These are phyloP conservation scores for Pseudocercospora fuligena DNA, from an alignment of 2,329 filamentous ascomycete species.

Conservation along the genomic window DNA sequence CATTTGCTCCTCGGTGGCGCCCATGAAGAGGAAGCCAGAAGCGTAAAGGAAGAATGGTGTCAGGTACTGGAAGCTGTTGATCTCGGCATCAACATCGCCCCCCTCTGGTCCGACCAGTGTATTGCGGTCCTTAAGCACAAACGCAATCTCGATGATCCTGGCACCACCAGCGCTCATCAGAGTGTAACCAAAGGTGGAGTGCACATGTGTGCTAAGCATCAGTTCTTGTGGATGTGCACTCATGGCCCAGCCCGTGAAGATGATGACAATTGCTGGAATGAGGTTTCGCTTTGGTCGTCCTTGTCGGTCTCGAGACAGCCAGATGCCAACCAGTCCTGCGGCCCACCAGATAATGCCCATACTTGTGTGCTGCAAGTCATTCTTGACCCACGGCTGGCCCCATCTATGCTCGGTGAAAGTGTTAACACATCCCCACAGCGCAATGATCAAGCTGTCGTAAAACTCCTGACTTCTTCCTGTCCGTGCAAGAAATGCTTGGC, in stretches of 20 bases:
- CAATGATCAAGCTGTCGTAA: constrained; percentile 89
- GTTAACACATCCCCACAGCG: constrained; percentile 94
- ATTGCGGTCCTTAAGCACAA: constrained; percentile 76
- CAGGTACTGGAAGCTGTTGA: constrained; percentile 57
- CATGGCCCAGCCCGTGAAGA: constrained; percentile 96
- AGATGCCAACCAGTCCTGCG: constrained; percentile 86
- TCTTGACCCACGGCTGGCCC: constrained; percentile 86
- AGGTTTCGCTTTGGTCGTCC: constrained; percentile 90
- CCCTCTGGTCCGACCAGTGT: constrained; percentile 36
- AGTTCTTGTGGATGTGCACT: constrained; percentile 85
- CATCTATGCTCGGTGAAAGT: constrained; percentile 97
- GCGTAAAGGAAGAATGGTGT: constrained; percentile 72
- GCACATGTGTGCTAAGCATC: constrained; percentile 83
- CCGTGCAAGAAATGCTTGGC: constrained; percentile 82
- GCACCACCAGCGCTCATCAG: constrained; percentile 87
- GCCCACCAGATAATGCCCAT: constrained; percentile 99
- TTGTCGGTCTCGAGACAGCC: constrained; percentile 83
- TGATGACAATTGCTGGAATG: constrained; percentile 86
- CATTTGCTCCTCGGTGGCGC: constrained; percentile 97
- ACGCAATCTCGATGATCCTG: constrained; percentile 88
- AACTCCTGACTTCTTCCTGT: constrained; percentile 93
- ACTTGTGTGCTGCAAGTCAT: constrained; percentile 96
- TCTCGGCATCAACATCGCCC: constrained; percentile 42
- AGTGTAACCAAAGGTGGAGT: constrained; percentile 89
- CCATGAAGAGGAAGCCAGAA: constrained; percentile 96